Base-by-base conservation (phyloP, 768 basidiomycete genomes). In the Phaffia australis region DNA sequence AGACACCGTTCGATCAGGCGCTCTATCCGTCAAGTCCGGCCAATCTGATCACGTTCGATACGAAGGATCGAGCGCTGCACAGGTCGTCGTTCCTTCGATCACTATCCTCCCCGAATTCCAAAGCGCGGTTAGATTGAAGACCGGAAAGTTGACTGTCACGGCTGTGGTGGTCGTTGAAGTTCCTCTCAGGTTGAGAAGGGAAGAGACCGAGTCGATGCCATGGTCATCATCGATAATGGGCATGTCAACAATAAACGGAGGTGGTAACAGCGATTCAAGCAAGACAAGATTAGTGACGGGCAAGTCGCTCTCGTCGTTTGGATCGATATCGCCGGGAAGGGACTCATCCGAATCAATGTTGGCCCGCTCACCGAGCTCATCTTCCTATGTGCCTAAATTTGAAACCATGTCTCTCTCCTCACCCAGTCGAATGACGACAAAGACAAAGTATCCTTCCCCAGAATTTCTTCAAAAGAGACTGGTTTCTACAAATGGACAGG, bases 101-200 rank as follows among this genome's bases (percentile, higher is more conserved):
- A 87, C 89, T 75, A 89, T 97, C 73, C 85, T 91, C 54, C 85
- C 94, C 7, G 95, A 99, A 77, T 93, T 90, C 74, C 81, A 87
- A 0, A 85, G 85, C 23, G 81, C 97, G 46, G 82, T 87, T 15
- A 83, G 90, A 63, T 81, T 46, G 7, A 66, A 67, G 14, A 74
- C 74, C n/a, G 73, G 73, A 63, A 88, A 83, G 71, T 89, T 94
- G 76, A 87, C 89, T 1, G 78, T 97, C 70, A 95, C 94, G 14
- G 97, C 93, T 75, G 87, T 97, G 73, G 86, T 99, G 69, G 81
- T 93, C 67, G 85, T 99, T 71, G 91, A 95, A 77, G 83, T 98
- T 1, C 89, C 94, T 1, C 48, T 62, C 29, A 52, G 66, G 15
- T 5, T 23, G 29, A 56, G 23, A 23, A 48, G 25, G 25, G 63